Conservation (phyloP, 2,329 filamentous ascomycete species). For the Colletotrichum sp. region DNA sequence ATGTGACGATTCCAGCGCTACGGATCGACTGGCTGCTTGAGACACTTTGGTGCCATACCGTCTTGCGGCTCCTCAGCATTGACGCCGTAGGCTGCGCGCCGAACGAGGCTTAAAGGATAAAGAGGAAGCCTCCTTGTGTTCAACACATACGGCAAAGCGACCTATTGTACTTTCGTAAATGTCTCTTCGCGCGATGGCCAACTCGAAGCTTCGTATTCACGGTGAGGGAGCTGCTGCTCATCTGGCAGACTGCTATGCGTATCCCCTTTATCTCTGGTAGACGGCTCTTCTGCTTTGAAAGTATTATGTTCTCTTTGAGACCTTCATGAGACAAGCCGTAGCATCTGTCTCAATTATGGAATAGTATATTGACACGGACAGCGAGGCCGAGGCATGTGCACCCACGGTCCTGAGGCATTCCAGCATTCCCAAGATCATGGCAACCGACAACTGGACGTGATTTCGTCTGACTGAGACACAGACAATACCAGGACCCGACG, state of each 20-base stretch:
- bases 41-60: not conserved
- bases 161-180: too few species aligned
- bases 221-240: not conserved
- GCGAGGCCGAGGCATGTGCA: too few species aligned
- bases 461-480: too few species aligned
- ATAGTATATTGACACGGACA: too few species aligned
- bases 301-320: too few species aligned
- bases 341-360: too few species aligned
- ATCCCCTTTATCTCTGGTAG: not conserved
- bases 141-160: not conserved
- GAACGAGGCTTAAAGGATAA: not conserved
- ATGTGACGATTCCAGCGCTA: not conserved
- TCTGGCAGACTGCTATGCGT: not conserved
- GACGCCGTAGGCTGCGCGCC: accelerated
- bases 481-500: too few species aligned
- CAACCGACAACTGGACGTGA: too few species aligned
- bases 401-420: too few species aligned
- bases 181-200: not conserved
- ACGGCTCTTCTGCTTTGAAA: too few species aligned
- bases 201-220: not conserved
- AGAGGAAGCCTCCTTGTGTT: not conserved
- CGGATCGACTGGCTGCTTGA: accelerated
- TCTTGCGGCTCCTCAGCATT: not conserved
- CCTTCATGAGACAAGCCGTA: too few species aligned
- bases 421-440: too few species aligned